A percentile compares a stretch with the other conserved stretches of the same genome.
These are phyloP conservation scores for Mortierella sp. DNA, from an alignment of 371 early-diverging fungal species.

Conservation along the genomic window DNA sequence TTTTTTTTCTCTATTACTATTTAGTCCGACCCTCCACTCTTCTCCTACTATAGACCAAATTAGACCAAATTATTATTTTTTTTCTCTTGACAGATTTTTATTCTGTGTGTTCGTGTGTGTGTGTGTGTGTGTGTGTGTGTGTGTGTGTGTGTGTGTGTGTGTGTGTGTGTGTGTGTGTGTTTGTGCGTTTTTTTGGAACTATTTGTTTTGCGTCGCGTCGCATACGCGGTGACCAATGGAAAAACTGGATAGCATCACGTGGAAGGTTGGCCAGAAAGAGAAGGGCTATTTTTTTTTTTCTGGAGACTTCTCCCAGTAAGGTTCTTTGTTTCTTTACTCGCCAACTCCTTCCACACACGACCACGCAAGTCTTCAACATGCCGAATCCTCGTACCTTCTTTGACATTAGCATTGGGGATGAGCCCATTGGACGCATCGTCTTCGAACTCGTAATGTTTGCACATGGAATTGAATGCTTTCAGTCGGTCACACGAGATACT, in stretches of 20 bases:
- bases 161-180: no score
- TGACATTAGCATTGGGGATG: conserved; percentile 82
- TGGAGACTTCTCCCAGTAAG: no score
- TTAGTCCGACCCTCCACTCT: neutral
- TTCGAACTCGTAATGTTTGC: conserved; percentile 76
- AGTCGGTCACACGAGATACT: neutral
- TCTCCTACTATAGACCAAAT: no score
- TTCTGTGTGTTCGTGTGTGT: no score
- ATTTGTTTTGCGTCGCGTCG: no score
- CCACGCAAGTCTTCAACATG: conserved; percentile 33
- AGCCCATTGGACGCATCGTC: conserved; percentile 83
- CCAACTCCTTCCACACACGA: neutral
- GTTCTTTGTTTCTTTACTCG: neutral
- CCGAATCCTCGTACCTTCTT: conserved; percentile 71
- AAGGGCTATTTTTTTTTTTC: no score
- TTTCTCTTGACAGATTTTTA: neutral
- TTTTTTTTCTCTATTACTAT: neutral
- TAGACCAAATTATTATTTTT: neutral
- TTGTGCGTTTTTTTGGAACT: no score
- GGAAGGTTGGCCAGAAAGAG: no score
- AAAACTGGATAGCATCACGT: no score
- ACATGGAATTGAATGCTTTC: neutral
- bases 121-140: no score
- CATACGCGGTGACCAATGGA: no score
- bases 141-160: no score